Percentiles rank a stretch among this genome's conserved stretches.
Conservation (phyloP, 1,284 basidiomycete genomes). For the Melampsora americana region DNA sequence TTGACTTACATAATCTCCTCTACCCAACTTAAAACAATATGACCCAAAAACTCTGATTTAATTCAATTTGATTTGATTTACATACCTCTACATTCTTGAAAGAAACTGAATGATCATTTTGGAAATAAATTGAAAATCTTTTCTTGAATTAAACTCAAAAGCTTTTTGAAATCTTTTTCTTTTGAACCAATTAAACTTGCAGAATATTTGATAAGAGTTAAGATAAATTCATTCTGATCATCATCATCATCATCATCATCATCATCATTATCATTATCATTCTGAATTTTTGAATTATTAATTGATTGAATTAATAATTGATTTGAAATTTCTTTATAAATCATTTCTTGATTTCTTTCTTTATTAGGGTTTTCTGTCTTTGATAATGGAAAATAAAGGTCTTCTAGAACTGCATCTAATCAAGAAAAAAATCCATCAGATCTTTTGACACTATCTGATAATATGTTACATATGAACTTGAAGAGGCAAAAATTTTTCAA, state of each 20-base stretch:
- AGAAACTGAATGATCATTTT: too few relatives aligned
- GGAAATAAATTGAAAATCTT: too few relatives aligned
- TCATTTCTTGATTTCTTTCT: neutral
- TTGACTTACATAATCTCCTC: too few relatives aligned
- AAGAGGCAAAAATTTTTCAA: neutral
- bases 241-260: neutral
- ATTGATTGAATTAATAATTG: neutral
- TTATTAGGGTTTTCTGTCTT: neutral
- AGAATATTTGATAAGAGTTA: neutral
- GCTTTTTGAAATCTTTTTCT: neutral
- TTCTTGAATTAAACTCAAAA: neutral
- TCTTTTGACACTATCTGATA: neutral
- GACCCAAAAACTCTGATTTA: too few relatives aligned
- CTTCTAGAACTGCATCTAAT: neutral
- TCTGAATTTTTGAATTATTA: neutral
- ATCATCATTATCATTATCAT: neutral
- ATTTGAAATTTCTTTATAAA: neutral
- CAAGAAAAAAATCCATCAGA: neutral
- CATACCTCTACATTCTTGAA: too few relatives aligned
- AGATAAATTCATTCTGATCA: neutral
- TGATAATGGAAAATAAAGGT: neutral
- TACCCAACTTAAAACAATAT: too few relatives aligned
- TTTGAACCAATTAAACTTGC: neutral
- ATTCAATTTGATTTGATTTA: too few relatives aligned
- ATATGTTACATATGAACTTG: neutral